Evolutionary conservation across 495 filamentous ascomycete species (phyloP).

Genomic region (Penicillium manginii): DNA sequence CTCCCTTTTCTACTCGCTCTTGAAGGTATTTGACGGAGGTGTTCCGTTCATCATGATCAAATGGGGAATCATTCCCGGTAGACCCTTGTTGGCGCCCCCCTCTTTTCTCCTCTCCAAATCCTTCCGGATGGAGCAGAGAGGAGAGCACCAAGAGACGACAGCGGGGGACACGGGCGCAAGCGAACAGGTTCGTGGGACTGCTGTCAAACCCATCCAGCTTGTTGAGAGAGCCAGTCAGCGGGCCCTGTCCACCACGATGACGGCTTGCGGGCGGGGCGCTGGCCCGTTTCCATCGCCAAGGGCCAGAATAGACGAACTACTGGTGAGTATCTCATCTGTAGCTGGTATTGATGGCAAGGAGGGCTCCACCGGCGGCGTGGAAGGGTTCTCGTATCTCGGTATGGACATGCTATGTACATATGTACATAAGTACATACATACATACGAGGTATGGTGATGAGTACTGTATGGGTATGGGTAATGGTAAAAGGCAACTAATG

Average conservation of each 20-base stretch:
- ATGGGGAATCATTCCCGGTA: slow-evolving; percentile 8
- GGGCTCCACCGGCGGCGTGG: not conserved
- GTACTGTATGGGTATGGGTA: not conserved
- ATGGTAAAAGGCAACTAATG: not conserved
- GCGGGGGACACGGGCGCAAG: slow-evolving; percentile 5
- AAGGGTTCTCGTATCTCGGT: not conserved
- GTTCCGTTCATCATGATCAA: not conserved
- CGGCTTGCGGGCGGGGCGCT: slow-evolving; percentile 12
- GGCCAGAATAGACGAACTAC: slow-evolving; percentile 19
- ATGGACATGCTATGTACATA: not conserved
- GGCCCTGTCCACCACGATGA: slow-evolving; percentile 9
- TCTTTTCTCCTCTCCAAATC: not conserved
- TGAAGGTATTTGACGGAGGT: not conserved
- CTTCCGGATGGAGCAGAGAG: not conserved
- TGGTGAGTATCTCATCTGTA: not conserved
- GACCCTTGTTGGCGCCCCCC: not conserved
- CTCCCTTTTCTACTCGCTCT: slow-evolving; percentile 7
- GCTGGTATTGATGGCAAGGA: not conserved
- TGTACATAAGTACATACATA: not conserved
- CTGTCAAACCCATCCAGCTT: slow-evolving; percentile 19
- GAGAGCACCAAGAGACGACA: not conserved
- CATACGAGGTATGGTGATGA: not conserved
- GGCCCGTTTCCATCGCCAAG: slow-evolving; percentile 18
- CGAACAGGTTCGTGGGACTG: slow-evolving; percentile 25
- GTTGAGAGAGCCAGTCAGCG: slow-evolving; percentile 17